Evolutionary conservation across 164 flowering plant species (phyloP).

Genomic region (Aristolochia californica): DNA sequence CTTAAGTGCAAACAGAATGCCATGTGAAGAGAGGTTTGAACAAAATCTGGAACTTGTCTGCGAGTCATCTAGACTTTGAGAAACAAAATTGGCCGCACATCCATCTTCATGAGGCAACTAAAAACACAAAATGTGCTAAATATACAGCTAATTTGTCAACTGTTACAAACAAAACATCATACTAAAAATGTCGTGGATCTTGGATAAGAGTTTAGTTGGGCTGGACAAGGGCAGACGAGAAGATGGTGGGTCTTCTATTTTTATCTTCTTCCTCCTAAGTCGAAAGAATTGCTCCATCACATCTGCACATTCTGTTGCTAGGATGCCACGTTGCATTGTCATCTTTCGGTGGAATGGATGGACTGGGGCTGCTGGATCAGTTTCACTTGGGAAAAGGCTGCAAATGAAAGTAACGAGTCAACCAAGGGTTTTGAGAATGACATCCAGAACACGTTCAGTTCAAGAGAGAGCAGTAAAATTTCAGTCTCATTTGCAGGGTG

Average conservation of each 20-base stretch:
- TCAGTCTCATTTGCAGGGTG: too few relatives aligned
- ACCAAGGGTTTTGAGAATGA: background rate
- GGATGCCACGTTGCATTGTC: constrained; percentile 53
- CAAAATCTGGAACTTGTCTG: too few relatives aligned
- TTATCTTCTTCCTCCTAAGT: constrained; percentile 60
- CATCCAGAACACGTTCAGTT: background rate
- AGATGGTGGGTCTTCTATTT: constrained; percentile 31
- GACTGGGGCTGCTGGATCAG: constrained; percentile 44
- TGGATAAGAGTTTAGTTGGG: constrained; percentile 49
- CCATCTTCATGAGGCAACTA: too few relatives aligned
- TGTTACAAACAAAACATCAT: constrained; percentile 52
- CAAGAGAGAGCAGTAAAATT: too few relatives aligned
- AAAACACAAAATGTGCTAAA: too few relatives aligned
- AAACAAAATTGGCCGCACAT: too few relatives aligned
- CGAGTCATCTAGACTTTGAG: too few relatives aligned
- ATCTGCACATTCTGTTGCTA: constrained; percentile 73
- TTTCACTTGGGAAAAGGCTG: constrained; percentile 70
- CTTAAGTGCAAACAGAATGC: too few relatives aligned
- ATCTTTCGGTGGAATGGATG: constrained; percentile 97
- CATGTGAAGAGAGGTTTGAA: too few relatives aligned
- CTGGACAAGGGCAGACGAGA: constrained; percentile 35
- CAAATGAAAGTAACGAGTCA: constrained; percentile 5
- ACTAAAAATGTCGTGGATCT: constrained; percentile 56
- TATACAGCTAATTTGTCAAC: background rate
- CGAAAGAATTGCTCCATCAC: constrained; percentile 84